phyloP scores from a whole-genome alignment of 1,139 yeast species.

The Pichia sp. region DNA sequence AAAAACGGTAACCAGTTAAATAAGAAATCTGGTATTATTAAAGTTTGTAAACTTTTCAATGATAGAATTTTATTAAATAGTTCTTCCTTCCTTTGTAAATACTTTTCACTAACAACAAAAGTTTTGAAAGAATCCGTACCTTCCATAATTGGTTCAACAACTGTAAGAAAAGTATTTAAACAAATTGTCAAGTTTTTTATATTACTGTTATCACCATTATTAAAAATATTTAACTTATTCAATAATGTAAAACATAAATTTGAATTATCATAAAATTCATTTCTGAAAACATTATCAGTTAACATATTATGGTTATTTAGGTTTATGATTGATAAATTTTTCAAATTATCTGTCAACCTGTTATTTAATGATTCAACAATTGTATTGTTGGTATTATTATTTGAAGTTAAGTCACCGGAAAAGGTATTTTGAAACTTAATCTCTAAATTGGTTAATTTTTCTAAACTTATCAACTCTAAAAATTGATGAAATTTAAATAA shows the following conservation, averaged over 20 bases:
- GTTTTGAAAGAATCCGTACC: conserved; percentile 14
- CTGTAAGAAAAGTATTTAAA: conserved; percentile 20
- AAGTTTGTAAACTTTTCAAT: conserved; percentile 15
- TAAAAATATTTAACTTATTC: conserved; percentile 14
- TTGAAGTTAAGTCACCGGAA: conserved; percentile 3
- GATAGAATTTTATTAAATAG: conserved; percentile 16
- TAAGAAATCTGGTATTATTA: conserved; percentile 27
- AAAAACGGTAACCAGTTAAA: conserved; percentile 29
- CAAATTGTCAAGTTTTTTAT: conserved; percentile 18
- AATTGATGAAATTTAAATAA: not conserved
- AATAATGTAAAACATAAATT: conserved; percentile 19
- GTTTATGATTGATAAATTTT: conserved; percentile 20
- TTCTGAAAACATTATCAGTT: conserved; percentile 14
- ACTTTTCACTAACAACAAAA: conserved; percentile 18
- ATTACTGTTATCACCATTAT: conserved; percentile 4
- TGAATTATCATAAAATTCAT: conserved; percentile 13
- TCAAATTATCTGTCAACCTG: conserved; percentile 10
- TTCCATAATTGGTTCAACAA: conserved; percentile 13
- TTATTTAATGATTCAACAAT: conserved; percentile 11
- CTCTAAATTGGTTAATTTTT: conserved; percentile 18
- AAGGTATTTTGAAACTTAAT: conserved; percentile 18
- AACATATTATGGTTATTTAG: conserved; percentile 18
- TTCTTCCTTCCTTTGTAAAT: conserved; percentile 13
- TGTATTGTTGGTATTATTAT: conserved; percentile 5
- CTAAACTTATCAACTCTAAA: conserved; percentile 5